Conservation (phyloP, 2,329 filamentous ascomycete species). For the Xylaria digitata region DNA sequence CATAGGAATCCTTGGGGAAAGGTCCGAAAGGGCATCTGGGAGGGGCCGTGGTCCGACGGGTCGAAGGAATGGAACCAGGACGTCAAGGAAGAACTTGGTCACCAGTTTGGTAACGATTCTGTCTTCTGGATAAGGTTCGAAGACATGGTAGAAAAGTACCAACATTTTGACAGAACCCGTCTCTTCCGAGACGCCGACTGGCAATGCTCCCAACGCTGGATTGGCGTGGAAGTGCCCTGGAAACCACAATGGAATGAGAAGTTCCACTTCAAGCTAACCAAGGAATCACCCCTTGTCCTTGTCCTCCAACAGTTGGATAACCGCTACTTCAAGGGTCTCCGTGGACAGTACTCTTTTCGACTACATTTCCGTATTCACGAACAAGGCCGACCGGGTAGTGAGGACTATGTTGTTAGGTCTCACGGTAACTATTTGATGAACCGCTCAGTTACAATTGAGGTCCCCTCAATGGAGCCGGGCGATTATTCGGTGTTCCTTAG, state of each 20-base stretch:
- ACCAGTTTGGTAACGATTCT: conserved; percentile 70
- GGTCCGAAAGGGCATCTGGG: conserved; percentile 67
- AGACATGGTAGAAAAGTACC: conserved; percentile 71
- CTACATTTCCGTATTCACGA: conserved; percentile 65
- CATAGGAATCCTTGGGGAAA: conserved; percentile 69
- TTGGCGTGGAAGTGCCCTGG: conserved; percentile 71
- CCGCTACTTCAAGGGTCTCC: conserved; percentile 70
- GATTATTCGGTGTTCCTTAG: conserved; percentile 68
- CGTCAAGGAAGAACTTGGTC: conserved; percentile 66
- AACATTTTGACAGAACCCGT: conserved; percentile 70
- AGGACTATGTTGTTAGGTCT: conserved; percentile 70
- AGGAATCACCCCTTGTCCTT: conserved; percentile 68
- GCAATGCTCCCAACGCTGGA: conserved; percentile 69
- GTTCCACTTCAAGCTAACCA: conserved; percentile 67
- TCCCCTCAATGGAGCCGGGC: conserved; percentile 65
- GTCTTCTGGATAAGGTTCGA: conserved; percentile 74
- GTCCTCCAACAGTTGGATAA: conserved; percentile 71
- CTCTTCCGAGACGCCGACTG: conserved; percentile 70
- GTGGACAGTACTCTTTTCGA: conserved; percentile 67
- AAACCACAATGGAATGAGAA: conserved; percentile 70
- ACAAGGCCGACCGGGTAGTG: conserved; percentile 60
- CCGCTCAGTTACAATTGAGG: conserved; percentile 68
- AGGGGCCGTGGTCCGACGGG: conserved; percentile 69
- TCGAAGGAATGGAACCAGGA: conserved; percentile 71
- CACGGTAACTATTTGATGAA: conserved; percentile 69